Percentiles rank a stretch among this genome's conserved stretches.
These are phyloP conservation scores for Lasiosphaeria ovina DNA, from an alignment of 495 filamentous ascomycete species.

Conservation along the genomic window DNA sequence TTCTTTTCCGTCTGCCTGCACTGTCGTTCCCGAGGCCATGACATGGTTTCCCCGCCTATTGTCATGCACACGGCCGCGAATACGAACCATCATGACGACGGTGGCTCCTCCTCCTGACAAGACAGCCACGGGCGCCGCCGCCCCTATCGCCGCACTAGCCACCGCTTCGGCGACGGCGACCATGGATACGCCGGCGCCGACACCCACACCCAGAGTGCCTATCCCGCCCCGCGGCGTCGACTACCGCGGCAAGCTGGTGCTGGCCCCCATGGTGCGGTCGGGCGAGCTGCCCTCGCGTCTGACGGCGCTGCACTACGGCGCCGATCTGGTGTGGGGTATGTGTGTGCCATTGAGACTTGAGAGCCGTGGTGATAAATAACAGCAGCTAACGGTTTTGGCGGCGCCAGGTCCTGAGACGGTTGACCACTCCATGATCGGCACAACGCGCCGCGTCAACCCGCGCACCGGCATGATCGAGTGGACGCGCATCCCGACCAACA, in stretches of 20 bases:
- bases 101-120: background rate
- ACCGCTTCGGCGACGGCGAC: slow-evolving; percentile 5
- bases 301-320: slow-evolving; percentile 86
- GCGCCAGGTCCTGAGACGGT: slow-evolving; percentile 81
- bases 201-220: slow-evolving; percentile 53
- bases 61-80: background rate
- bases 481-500: slow-evolving; percentile 67
- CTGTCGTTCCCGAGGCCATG: background rate
- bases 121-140: background rate
- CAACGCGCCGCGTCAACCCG: slow-evolving; percentile 69
- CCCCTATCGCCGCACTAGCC: background rate
- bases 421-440: slow-evolving; percentile 85
- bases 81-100: background rate
- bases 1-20: no score
- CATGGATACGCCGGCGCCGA: background rate
- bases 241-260: slow-evolving; percentile 87
- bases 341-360: slow-evolving; percentile 11
- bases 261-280: slow-evolving; percentile 95
- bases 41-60: background rate
- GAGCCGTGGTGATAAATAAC: no score
- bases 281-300: slow-evolving; percentile 91
- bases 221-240: slow-evolving; percentile 89
- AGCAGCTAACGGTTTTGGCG: no score
- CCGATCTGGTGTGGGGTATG: slow-evolving; percentile 91
- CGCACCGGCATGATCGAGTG: slow-evolving; percentile 78